Evolutionary conservation across 176 grass and related monocot genomes (phyloP), one percentile per base, ranked within the genome.

Genomic region (Melocanna baccifera): DNA sequence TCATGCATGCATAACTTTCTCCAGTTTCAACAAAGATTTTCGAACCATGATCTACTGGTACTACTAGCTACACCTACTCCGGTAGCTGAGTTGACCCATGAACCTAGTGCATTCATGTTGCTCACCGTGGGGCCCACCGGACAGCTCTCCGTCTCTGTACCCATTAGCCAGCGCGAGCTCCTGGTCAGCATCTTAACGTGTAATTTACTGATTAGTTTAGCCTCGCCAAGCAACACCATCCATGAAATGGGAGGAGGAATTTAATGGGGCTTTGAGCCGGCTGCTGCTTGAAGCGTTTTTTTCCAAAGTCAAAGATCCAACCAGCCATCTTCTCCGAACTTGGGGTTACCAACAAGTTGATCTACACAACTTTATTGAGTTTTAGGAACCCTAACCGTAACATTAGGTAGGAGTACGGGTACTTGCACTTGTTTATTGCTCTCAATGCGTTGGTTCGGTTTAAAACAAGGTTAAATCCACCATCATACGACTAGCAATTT

Each of bases 391-490:
- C 15, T 75, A 55, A 72, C 48, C 71, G 47, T 75, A 37, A 56
- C 16, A 56, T 75, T 75, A 76, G 16, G 43, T 69, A 57, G 71
- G 25, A 45, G 13, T 32, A 45, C 26, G 26, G 18, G n/a, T 36
- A 53, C 45, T 67, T 75, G 85, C 23, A 25, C 3, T 79, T n/a
- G 43, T 88, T 88, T 84, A 72, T 52, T 22, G 34, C 9, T 83
- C 57, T 40, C 81, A 11, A 83, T 4, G 67, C 74, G 29, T 57
- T 56, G 25, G 69, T 67, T 64, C 76, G 18, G 25, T 80, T 71
- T 66, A 51, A 36, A 14, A 67, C 1, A 80, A 15, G 20, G 52
- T 76, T 58, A 16, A 76, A 63, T 67, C 18, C 19, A 22, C 20
- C 32, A 39, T 39, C 16, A 20, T 3, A 63, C 61, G 5, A 30